Percentiles rank a stretch among this genome's conserved stretches.
These are phyloP conservation scores for Chlorella sp. DNA, from an alignment of 139 green algal genomes.

Conservation along the genomic window DNA sequence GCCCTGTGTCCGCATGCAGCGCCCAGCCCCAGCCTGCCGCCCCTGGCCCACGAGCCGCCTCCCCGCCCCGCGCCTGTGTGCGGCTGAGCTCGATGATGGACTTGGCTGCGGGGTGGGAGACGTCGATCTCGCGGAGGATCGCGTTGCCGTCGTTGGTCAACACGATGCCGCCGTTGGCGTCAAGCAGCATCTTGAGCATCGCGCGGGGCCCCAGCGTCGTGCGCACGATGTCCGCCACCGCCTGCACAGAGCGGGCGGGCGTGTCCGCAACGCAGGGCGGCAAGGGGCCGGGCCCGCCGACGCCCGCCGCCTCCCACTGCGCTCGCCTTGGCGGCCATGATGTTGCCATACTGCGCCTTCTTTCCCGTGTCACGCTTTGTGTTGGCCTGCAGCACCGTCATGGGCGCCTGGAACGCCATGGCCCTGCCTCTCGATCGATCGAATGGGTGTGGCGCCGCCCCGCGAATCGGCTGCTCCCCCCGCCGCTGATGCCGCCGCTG, in stretches of 20 bases:
- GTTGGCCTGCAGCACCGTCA: conserved; percentile 57
- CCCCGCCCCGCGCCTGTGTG: no score
- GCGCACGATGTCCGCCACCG: conserved; percentile 96
- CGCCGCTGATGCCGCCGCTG: no score
- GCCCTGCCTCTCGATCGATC: background rate
- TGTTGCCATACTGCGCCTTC: conserved; percentile 96
- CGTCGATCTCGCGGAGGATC: conserved; percentile 98
- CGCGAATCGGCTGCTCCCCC: no score
- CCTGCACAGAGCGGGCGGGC: conserved; percentile 47
- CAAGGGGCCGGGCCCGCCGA: background rate
- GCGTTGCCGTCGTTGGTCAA: conserved; percentile 99
- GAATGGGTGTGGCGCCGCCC: no score
- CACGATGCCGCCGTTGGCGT: conserved; percentile 95
- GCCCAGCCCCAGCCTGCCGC: no score
- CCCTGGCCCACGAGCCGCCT: no score
- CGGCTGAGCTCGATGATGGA: conserved; percentile 97
- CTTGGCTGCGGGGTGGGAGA: conserved; percentile 97
- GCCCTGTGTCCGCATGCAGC: no score
- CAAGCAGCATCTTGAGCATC: conserved; percentile 99
- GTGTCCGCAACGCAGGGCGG: background rate
- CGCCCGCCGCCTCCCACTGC: background rate
- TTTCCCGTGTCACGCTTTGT: conserved; percentile 94
- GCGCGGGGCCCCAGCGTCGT: conserved; percentile 95
- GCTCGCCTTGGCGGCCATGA: conserved; percentile 92
- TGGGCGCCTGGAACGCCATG: conserved; percentile 53